Base-by-base conservation (phyloP, 2,329 filamentous ascomycete genomes). In the Calonectria naviculata region DNA sequence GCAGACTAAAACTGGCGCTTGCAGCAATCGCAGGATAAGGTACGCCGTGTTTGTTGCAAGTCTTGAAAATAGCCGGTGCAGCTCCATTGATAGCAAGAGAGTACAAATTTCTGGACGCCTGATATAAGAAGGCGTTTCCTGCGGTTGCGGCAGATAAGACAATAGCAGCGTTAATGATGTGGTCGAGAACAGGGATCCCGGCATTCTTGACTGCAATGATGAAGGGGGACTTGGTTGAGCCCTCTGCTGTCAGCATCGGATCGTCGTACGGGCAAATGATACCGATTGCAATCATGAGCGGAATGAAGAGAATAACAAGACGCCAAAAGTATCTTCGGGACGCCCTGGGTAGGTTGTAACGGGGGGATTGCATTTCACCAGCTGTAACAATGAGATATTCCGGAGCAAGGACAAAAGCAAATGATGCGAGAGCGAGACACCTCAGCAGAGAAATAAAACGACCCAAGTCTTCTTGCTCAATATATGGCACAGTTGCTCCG, bases 141-240 rank as follows among this genome's bases (percentile, higher is more conserved):
- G 89, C 89, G 2, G 89, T 90, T 84, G 88, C 89, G 1, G 91
- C 92, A 12, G 90, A 92, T 5, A 92, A 90, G 44, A 93, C 83
- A 69, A 94, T 89, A 6, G 89, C 90, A 38, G 87, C 91, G 77
- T 94, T 94, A 83, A 94, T 91, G 73, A 93, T 87, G 49, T 88
- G 89, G 73, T 92, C 89, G 1, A 94, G 87, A 1, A 87, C 87
- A 1, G 84, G 82, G 75, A 95, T 94, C 8, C 89, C 87, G 4
- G 92, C 87, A 13, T 89, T 85, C 77, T 91, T 87, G 83, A 94
- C 94, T 28, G 92, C 92, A 69, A 91, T 89, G 28, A 91, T 89
- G 79, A 91, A 90, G 0, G 91, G 91, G 17, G 89, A 91, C 2
- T 86, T 87, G 7, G 90, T 78, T 1, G 86, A 86, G 12, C 76